phyloP scores from a whole-genome alignment of 768 basidiomycete genomes.

The Pleurotus platypus region DNA sequence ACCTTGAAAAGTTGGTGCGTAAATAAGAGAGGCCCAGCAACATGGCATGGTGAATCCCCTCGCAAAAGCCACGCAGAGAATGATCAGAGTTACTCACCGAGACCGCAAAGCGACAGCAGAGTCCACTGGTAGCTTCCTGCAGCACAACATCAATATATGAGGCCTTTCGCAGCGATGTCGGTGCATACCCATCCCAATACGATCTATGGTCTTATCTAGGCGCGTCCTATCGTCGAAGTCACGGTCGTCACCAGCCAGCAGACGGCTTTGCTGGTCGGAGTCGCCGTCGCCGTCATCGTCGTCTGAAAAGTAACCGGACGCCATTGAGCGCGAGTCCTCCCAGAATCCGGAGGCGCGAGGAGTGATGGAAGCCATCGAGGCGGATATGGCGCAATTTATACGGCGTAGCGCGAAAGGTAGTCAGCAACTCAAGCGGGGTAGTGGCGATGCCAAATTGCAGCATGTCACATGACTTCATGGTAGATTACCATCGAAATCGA shows the following conservation, averaged over 20 bases:
- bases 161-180: too few relatives aligned
- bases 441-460: too few relatives aligned
- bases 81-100: conserved; percentile 51
- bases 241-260: conserved; percentile 24
- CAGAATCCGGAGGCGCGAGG: conserved; percentile 50
- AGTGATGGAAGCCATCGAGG: conserved; percentile 34
- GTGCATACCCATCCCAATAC: conserved; percentile 72
- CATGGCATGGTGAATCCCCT: conserved; percentile 1
- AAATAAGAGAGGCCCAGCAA: background rate
- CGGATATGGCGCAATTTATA: conserved; percentile 8
- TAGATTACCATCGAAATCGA: too few relatives aligned
- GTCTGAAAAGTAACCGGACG: conserved; percentile 32
- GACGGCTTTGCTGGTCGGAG: conserved; percentile 30
- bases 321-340: conserved; percentile 30
- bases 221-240: conserved; percentile 45
- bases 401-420: background rate
- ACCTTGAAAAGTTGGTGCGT: conserved; percentile 38
- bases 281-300: conserved; percentile 31
- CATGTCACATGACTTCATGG: too few relatives aligned
- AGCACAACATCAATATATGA: background rate
- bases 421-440: too few relatives aligned
- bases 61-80: background rate
- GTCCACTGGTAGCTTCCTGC: conserved; percentile 76
- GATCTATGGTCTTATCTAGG: conserved; percentile 84
- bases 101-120: conserved; percentile 79